phyloP scores from a whole-genome alignment of 345 rosid species.

The Atalantia buxifolia region DNA sequence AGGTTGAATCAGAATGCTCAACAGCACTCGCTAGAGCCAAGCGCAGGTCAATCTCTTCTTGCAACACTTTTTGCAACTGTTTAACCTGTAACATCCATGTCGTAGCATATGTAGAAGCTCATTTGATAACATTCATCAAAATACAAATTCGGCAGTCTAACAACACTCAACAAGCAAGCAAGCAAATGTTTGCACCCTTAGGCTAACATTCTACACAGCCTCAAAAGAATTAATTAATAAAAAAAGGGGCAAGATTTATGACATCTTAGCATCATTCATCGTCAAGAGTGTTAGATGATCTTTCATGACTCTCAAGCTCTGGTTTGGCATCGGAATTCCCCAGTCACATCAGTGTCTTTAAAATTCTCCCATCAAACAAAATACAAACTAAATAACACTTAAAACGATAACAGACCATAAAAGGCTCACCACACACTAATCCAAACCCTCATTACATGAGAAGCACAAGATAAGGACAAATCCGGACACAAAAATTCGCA shows the following conservation, averaged over 20 bases:
- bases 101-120: constrained; percentile 2
- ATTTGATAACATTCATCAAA: background rate
- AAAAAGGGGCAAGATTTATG: background rate
- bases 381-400: background rate
- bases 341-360: background rate
- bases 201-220: background rate
- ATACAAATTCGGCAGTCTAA: background rate
- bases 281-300: background rate
- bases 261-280: background rate
- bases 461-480: background rate
- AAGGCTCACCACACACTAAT: background rate
- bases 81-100: constrained; percentile 47
- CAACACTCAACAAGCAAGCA: background rate
- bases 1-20: constrained; percentile 52
- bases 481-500: background rate
- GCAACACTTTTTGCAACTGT: constrained; percentile 63
- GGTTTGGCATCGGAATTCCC: background rate
- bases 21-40: constrained; percentile 64
- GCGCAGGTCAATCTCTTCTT: constrained; percentile 68
- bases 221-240: background rate
- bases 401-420: background rate
- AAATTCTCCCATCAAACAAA: background rate
- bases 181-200: background rate
- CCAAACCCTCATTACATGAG: background rate
- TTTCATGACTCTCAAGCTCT: background rate